A percentile compares a stretch with the other conserved stretches of the same genome.
These are phyloP conservation scores for Berberis vulgaris DNA, from an alignment of 164 flowering plant species.

Conservation along the genomic window DNA sequence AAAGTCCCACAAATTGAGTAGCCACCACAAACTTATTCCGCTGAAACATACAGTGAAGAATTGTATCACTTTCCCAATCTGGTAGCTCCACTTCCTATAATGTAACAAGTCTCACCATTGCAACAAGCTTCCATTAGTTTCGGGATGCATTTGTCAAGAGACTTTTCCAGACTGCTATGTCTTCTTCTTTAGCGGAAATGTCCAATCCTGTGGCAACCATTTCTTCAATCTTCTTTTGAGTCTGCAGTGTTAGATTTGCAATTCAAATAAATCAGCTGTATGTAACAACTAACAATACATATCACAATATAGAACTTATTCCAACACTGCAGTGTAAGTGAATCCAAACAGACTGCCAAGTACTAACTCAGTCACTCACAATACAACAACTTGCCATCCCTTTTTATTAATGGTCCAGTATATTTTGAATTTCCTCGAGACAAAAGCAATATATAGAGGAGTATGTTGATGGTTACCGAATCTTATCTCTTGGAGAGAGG, in stretches of 20 bases:
- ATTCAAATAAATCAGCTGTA: neutral
- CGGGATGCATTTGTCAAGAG: slow-evolving; percentile 84
- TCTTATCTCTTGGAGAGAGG: no score
- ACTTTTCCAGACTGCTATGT: slow-evolving; percentile 52
- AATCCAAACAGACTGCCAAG: neutral
- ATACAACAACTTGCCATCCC: no score
- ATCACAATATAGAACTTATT: neutral
- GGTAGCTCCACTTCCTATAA: neutral
- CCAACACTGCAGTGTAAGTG: neutral
- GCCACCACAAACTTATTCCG: slow-evolving; percentile 88
- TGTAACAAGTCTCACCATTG: slow-evolving; percentile 44
- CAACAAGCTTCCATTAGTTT: slow-evolving; percentile 91
- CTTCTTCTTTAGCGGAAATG: slow-evolving; percentile 56
- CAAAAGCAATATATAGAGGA: no score
- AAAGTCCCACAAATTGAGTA: slow-evolving; percentile 73
- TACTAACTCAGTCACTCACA: neutral
- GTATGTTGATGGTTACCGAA: no score
- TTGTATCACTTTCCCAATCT: neutral
- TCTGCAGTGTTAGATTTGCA: slow-evolving; percentile 29
- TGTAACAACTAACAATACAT: no score
- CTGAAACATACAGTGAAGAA: slow-evolving; percentile 30
- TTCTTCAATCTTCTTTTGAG: slow-evolving; percentile 55
- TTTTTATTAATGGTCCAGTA: no score
- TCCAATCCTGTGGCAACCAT: slow-evolving; percentile 43
- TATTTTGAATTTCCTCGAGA: no score